Evolutionary conservation across 176 grass and related monocot species (phyloP).

Genomic region (Areca catechu): DNA sequence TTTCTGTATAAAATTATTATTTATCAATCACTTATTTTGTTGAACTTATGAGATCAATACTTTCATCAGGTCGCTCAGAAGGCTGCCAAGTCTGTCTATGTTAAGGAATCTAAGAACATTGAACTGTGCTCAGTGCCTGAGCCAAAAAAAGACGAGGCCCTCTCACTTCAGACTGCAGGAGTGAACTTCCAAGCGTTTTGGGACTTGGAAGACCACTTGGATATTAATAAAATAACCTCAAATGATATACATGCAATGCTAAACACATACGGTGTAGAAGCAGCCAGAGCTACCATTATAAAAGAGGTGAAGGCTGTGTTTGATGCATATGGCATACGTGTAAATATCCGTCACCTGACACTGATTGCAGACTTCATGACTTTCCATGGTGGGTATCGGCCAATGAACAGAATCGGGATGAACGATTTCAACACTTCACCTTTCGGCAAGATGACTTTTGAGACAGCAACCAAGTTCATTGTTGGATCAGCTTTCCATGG

Average conservation of each 20-base stretch:
- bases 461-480: conserved; percentile 76
- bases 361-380: conserved; percentile 91
- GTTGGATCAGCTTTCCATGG: conserved; percentile 59
- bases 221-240: conserved; percentile 22
- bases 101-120: conserved; percentile 51
- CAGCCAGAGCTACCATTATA: conserved; percentile 55
- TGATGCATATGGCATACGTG: conserved; percentile 39
- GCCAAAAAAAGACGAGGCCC: neutral
- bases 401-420: conserved; percentile 58
- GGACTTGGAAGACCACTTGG: conserved; percentile 36
- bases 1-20: too few relatives aligned
- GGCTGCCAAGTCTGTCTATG: conserved; percentile 43
- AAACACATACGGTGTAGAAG: conserved; percentile 73
- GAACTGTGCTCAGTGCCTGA: conserved; percentile 26
- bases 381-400: conserved; percentile 62
- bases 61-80: conserved; percentile 66
- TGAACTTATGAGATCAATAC: too few relatives aligned
- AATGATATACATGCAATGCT: conserved; percentile 68
- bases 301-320: conserved; percentile 59
- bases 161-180: conserved; percentile 41
- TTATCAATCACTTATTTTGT: too few relatives aligned
- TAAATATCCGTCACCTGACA: conserved; percentile 62
- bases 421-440: conserved; percentile 62
- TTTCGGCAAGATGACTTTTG: conserved; percentile 88
- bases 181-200: conserved; percentile 64